Conservation (phyloP, 78 protist genomes). For the Dictyostelium firmibasis region DNA sequence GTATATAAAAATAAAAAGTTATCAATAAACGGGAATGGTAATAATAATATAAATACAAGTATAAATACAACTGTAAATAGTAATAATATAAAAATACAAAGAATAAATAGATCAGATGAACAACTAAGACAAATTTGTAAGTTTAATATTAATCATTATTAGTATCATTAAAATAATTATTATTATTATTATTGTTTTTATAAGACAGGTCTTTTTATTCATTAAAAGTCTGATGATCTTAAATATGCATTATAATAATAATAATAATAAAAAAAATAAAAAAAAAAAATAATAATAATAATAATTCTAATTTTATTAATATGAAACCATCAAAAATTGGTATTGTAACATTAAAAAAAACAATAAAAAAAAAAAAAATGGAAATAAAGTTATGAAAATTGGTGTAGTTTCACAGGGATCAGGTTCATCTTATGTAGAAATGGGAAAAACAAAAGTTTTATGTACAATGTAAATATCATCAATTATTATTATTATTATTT, state of each 20-base stretch:
- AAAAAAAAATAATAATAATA: too few relatives aligned
- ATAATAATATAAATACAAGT: background rate
- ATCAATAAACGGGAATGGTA: background rate
- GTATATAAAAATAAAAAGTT: constrained; percentile 9
- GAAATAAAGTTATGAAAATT: constrained; percentile 70
- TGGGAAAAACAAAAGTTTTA: constrained; percentile 86
- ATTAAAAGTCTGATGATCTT: background rate
- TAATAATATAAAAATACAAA: background rate
- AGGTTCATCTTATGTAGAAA: constrained; percentile 90
- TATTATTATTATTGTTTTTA: background rate
- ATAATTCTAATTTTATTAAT: too few relatives aligned
- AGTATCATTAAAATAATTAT: background rate
- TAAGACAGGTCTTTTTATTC: too few relatives aligned
- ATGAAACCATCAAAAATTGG: too few relatives aligned
- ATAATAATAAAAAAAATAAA: background rate
- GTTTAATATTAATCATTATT: background rate
- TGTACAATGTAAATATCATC: constrained; percentile 75
- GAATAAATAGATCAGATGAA: constrained; percentile 64
- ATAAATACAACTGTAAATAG: background rate
- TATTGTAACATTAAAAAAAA: background rate
- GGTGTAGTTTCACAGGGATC: constrained; percentile 81
- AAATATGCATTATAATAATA: background rate
- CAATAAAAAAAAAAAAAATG: background rate
- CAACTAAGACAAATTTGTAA: constrained; percentile 76
- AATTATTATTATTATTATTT: background rate